phyloP scores from a whole-genome alignment of 1,139 yeast genomes.

The Hemisphaericaspora xylofermentans region DNA sequence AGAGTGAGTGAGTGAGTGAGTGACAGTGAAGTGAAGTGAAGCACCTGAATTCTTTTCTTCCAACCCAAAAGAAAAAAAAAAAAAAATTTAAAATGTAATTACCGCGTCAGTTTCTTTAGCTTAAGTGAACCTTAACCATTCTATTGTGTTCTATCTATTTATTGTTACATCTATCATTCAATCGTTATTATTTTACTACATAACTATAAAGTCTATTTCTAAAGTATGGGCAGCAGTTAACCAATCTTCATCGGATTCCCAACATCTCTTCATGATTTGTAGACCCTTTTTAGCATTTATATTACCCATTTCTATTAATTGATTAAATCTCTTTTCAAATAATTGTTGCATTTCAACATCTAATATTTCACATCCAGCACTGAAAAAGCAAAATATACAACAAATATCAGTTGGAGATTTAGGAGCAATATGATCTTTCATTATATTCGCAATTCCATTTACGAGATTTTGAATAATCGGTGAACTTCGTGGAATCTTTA shows the following conservation, averaged over 20 bases:
- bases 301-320: conserved; percentile 45
- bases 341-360: conserved; percentile 32
- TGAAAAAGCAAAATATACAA: conserved; percentile 53
- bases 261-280: conserved; percentile 52
- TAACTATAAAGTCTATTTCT: conserved; percentile 48
- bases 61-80: too few species aligned
- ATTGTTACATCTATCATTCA: not conserved
- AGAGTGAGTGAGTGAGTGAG: too few species aligned
- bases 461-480: conserved; percentile 47
- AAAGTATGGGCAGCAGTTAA: conserved; percentile 46
- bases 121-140: too few species aligned
- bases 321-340: conserved; percentile 37
- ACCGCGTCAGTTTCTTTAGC: too few species aligned
- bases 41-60: too few species aligned
- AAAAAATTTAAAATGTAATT: too few species aligned
- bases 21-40: too few species aligned
- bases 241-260: conserved; percentile 62
- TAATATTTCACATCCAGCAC: conserved; percentile 59
- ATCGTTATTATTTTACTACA: conserved; percentile 22
- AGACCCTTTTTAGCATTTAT: conserved; percentile 49
- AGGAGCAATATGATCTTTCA: conserved; percentile 39
- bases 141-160: not conserved
- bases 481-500: conserved; percentile 48
- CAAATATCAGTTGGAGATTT: conserved; percentile 56
- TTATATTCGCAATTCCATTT: conserved; percentile 34